Evolutionary conservation across 441 rosid species (phyloP).

Genomic region (Euphorbia celastroides): DNA sequence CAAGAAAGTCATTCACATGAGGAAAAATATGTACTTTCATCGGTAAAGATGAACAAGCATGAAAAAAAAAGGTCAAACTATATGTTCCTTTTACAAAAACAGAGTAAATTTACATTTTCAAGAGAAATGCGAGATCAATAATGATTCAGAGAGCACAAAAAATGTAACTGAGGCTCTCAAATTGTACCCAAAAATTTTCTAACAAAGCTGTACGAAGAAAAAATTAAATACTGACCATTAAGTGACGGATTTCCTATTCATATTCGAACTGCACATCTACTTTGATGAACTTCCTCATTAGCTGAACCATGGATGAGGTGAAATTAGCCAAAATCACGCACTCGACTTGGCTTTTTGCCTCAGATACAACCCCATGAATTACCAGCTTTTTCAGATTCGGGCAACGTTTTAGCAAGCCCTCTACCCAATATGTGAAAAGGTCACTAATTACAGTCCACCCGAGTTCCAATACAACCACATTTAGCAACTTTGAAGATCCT

Average conservation of each 20-base stretch:
- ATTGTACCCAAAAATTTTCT: conserved; percentile 20
- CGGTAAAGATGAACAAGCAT: conserved; percentile 2
- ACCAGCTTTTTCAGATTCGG: conserved; percentile 59
- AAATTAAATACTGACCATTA: conserved; percentile 17
- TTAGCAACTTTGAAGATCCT: conserved; percentile 48
- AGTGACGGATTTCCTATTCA: conserved; percentile 29
- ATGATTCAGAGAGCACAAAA: conserved; percentile 11
- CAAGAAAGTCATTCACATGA: not conserved
- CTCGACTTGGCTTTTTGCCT: conserved; percentile 54
- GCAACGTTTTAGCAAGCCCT: conserved; percentile 57
- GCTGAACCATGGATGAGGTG: conserved; percentile 57
- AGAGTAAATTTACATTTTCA: conserved; percentile 5
- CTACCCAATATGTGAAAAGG: conserved; percentile 59
- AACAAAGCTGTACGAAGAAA: conserved; percentile 16
- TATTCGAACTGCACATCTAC: conserved; percentile 69
- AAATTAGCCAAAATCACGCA: conserved; percentile 59
- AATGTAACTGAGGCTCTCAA: conserved; percentile 8
- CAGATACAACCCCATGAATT: conserved; percentile 66
- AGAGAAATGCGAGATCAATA: conserved; percentile 10
- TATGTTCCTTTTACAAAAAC: conserved; percentile 8
- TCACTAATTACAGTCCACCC: conserved; percentile 68
- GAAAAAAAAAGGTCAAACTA: conserved; percentile 4
- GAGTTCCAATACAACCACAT: conserved; percentile 60
- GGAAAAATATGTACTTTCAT: not conserved
- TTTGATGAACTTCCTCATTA: conserved; percentile 66